Percentiles rank a stretch among this genome's conserved stretches.
Conservation (phyloP, 805 yeast species). For the Metschnikowia vanudenii region DNA sequence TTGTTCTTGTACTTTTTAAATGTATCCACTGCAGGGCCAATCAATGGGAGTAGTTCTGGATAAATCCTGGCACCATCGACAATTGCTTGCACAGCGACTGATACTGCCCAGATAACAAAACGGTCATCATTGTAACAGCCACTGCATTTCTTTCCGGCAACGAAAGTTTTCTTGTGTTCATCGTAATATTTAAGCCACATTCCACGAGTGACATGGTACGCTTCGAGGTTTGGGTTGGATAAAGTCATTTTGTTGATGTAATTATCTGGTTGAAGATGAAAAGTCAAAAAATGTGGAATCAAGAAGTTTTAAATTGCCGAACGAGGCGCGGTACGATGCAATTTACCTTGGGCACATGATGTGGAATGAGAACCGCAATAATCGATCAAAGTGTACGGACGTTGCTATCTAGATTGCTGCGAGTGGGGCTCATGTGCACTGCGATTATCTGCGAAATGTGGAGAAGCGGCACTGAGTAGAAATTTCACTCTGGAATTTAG, state of each 20-base stretch:
- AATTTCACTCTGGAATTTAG: not conserved
- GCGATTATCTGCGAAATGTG: not conserved
- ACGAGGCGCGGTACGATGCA: not conserved
- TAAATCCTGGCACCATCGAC: slow-evolving; percentile 61
- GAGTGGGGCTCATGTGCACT: slow-evolving; percentile 3
- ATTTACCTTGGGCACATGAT: not conserved
- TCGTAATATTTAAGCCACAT: slow-evolving; percentile 46
- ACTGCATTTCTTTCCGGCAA: slow-evolving; percentile 34
- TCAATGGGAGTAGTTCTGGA: slow-evolving; percentile 50
- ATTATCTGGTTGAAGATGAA: not conserved
- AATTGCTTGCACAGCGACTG: slow-evolving; percentile 64
- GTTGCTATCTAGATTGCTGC: slow-evolving; percentile 8
- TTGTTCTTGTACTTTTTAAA: slow-evolving; percentile 53
- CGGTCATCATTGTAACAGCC: slow-evolving; percentile 51
- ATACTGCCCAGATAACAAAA: slow-evolving; percentile 67
- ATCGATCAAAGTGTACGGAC: not conserved
- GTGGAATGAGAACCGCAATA: not conserved
- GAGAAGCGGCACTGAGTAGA: not conserved
- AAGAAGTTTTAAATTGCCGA: not conserved
- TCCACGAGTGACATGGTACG: slow-evolving; percentile 32
- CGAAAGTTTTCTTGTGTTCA: slow-evolving; percentile 33
- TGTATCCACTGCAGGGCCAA: slow-evolving; percentile 50
- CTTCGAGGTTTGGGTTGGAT: slow-evolving; percentile 37
- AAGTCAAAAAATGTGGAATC: not conserved
- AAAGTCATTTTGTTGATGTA: slow-evolving; percentile 22